Evolutionary conservation across 805 yeast species (phyloP).

Genomic region (Teunomyces tritomae): DNA sequence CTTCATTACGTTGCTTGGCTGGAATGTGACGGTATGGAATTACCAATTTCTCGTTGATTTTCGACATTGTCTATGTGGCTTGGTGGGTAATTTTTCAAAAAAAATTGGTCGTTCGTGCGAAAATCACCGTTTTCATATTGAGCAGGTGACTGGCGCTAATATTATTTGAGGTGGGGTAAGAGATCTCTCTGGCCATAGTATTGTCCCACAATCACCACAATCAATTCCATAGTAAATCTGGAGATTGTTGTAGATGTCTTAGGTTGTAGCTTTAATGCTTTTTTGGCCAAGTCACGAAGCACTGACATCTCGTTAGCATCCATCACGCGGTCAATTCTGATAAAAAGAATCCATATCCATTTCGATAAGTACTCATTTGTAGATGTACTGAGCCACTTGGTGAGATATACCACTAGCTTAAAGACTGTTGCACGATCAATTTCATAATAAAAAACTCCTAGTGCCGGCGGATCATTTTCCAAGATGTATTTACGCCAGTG

Average conservation of each 20-base stretch:
- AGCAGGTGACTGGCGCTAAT: no score
- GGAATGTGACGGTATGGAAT: constrained; percentile 44
- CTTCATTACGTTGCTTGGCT: constrained; percentile 46
- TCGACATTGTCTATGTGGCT: not conserved
- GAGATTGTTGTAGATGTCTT: constrained; percentile 14
- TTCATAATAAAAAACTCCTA: constrained; percentile 12
- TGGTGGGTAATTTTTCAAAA: not conserved
- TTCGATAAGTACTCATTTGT: constrained; percentile 23
- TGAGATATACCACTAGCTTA: constrained; percentile 31
- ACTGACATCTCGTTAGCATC: constrained; percentile 33
- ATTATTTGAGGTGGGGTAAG: constrained; percentile 2
- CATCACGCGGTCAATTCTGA: constrained; percentile 33
- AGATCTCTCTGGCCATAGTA: constrained; percentile 39
- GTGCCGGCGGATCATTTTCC: constrained; percentile 27
- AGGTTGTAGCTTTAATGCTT: constrained; percentile 30
- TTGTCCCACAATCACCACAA: constrained; percentile 28
- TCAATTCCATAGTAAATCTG: constrained; percentile 27
- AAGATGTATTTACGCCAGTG: constrained; percentile 33
- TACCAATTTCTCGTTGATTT: constrained; percentile 3
- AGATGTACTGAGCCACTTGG: constrained; percentile 37
- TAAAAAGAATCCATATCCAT: constrained; percentile 37
- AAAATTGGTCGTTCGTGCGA: not conserved
- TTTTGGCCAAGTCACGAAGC: constrained; percentile 36
- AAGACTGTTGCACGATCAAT: constrained; percentile 33
- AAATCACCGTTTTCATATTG: not conserved